Evolutionary conservation across 2,329 filamentous ascomycete genomes (phyloP).

Genomic region (Venturia pyrina): DNA sequence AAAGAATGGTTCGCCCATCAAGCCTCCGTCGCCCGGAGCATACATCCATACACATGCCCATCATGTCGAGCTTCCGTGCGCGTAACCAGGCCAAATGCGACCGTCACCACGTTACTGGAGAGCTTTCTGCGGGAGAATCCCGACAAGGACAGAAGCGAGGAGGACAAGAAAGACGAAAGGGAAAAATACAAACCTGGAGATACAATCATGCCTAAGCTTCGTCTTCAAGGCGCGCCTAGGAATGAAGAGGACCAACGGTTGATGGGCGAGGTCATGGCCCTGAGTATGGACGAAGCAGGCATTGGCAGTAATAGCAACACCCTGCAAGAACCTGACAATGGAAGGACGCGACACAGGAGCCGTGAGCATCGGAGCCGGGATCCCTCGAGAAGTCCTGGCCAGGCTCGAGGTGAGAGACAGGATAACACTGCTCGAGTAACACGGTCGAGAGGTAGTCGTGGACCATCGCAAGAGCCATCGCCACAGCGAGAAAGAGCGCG

Average conservation of each 20-base stretch:
- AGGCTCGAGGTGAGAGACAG: slow-evolving; percentile 25
- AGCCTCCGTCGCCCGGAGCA: slow-evolving; percentile 46
- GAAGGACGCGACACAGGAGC: slow-evolving; percentile 22
- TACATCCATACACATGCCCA: slow-evolving; percentile 71
- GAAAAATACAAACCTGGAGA: slow-evolving; percentile 74
- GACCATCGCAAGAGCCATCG: slow-evolving; percentile 10
- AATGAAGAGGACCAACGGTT: slow-evolving; percentile 57
- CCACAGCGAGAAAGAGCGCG: slow-evolving; percentile 24
- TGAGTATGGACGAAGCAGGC: slow-evolving; percentile 62
- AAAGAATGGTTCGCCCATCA: slow-evolving; percentile 95
- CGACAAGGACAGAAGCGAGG: slow-evolving; percentile 54
- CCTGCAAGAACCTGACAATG: slow-evolving; percentile 3
- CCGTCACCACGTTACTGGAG: slow-evolving; percentile 78
- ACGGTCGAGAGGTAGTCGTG: slow-evolving; percentile 15
- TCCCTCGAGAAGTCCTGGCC: slow-evolving; percentile 17
- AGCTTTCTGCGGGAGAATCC: slow-evolving; percentile 79
- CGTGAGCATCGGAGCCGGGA: slow-evolving; percentile 10
- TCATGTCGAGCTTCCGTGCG: slow-evolving; percentile 82
- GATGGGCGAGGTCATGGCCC: slow-evolving; percentile 59
- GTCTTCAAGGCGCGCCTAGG: slow-evolving; percentile 39
- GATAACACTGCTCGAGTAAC: slow-evolving; percentile 18
- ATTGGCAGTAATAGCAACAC: slow-evolving; percentile 25
- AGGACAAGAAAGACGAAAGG: slow-evolving; percentile 68
- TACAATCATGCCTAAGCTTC: slow-evolving; percentile 58
- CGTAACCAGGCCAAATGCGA: slow-evolving; percentile 82